These are phyloP conservation scores for Fusarium verticillioides DNA, from an alignment of 2,329 filamentous ascomycete species.

Conservation along the genomic window DNA sequence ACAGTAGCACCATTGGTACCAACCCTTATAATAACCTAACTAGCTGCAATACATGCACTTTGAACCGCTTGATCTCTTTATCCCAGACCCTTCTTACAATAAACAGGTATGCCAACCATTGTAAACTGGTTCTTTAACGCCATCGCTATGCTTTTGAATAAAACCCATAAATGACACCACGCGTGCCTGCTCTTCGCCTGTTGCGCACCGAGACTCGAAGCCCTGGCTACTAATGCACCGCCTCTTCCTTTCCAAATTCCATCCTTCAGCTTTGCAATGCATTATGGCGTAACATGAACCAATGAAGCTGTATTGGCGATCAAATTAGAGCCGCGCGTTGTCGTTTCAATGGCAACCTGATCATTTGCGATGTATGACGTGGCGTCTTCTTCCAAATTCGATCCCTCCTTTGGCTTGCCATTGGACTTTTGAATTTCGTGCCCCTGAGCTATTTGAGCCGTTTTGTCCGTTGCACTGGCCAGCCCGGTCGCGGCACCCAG, in stretches of 20 bases:
- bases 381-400: slow-evolving; percentile 15
- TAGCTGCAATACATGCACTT: not conserved
- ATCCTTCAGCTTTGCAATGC: not conserved
- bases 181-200: not conserved
- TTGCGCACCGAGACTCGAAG: not conserved
- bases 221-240: not conserved
- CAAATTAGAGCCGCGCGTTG: slow-evolving; percentile 11
- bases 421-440: slow-evolving; percentile 14
- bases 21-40: not conserved
- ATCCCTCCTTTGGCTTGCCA: slow-evolving; percentile 12
- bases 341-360: slow-evolving; percentile 16
- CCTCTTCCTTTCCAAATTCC: not conserved
- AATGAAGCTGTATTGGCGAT: slow-evolving; percentile 5
- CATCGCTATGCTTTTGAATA: slow-evolving; percentile 39
- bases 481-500: slow-evolving; percentile 8
- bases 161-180: not conserved
- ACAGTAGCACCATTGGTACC: not conserved
- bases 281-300: not conserved
- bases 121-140: slow-evolving; percentile 28
- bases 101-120: slow-evolving; percentile 13
- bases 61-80: not conserved
- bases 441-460: slow-evolving; percentile 14
- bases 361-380: slow-evolving; percentile 2
- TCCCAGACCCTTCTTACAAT: not conserved
- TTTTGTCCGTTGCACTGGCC: not conserved